A percentile compares a stretch with the other conserved stretches of the same genome.
phyloP scores from a whole-genome alignment of 257 asterid species.

The Nyctanthes arbortristis region DNA sequence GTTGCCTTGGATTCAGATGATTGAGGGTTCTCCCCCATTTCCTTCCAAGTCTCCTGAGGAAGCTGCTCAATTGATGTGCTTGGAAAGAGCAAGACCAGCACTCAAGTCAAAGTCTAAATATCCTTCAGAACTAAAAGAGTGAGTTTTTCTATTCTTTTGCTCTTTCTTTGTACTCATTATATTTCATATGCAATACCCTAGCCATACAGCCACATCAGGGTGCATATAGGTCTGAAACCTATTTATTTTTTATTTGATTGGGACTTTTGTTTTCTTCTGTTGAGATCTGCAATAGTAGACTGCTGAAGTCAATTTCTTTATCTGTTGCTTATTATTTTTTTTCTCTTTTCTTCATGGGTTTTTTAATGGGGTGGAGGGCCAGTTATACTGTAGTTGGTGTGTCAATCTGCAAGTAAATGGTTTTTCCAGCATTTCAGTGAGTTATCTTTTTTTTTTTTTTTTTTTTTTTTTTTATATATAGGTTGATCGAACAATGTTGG shows the following conservation, averaged over 20 bases:
- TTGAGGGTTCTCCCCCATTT: slow-evolving; percentile 80
- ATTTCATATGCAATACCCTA: not conserved
- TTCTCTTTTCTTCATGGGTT: not conserved
- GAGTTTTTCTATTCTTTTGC: slow-evolving; percentile 29
- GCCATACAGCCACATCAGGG: not conserved
- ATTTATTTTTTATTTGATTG: not conserved
- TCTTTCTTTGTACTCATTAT: not conserved
- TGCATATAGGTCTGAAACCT: not conserved
- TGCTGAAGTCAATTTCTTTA: not conserved
- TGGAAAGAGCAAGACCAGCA: slow-evolving; percentile 76
- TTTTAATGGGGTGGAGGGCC: not conserved
- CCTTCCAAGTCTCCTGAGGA: slow-evolving; percentile 80
- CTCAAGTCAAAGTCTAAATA: slow-evolving; percentile 80
- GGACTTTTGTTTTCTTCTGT: not conserved
- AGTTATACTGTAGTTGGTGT: not conserved
- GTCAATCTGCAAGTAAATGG: not conserved
- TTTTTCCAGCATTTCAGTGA: too few relatives aligned
- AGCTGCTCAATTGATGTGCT: slow-evolving; percentile 57
- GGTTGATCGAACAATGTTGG: slow-evolving; percentile 98
- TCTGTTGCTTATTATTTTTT: not conserved
- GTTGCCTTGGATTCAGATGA: slow-evolving; percentile 56
- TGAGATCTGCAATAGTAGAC: not conserved
- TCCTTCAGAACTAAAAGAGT: slow-evolving; percentile 87
- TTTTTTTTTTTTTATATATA: slow-evolving; percentile 20
- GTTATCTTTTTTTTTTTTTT: not conserved